Conservation (phyloP, 2,329 filamentous ascomycete species). For the Cercospora sesami region DNA sequence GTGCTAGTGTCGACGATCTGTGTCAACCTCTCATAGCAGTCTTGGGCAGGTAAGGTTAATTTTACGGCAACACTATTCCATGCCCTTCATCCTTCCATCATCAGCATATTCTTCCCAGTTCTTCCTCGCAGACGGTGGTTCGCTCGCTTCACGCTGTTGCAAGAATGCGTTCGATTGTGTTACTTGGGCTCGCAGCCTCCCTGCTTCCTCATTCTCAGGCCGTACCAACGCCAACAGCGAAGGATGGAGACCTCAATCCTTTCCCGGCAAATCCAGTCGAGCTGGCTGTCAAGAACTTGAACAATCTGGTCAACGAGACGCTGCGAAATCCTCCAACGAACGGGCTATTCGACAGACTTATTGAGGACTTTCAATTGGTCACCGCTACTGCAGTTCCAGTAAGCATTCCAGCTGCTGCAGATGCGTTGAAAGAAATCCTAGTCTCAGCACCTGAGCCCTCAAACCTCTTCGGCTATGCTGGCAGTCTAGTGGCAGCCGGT, state of each 20-base stretch:
- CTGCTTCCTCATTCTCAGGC: constrained; percentile 10
- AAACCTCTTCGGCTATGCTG: constrained; percentile 27
- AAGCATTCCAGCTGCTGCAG: not conserved
- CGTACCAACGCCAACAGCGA: constrained; percentile 8
- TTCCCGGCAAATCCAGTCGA: not conserved
- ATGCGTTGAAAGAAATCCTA: constrained; percentile 30
- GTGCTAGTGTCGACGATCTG: not conserved
- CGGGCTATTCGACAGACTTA: constrained; percentile 11
- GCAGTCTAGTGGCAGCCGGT: constrained; percentile 32
- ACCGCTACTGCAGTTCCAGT: constrained; percentile 11
- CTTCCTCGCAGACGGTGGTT: not conserved
- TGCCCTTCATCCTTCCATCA: not conserved
- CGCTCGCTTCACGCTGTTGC: constrained; percentile 1
- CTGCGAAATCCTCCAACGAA: constrained; percentile 7
- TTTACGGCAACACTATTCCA: not conserved
- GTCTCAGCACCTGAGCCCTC: constrained; percentile 17
- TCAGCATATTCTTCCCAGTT: not conserved
- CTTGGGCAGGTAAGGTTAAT: not conserved
- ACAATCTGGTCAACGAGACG: constrained; percentile 11
- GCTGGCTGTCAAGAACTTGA: constrained; percentile 1
- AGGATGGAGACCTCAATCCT: not conserved
- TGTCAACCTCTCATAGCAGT: not conserved
- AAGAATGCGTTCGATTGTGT: constrained; percentile 4
- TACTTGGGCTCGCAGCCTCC: constrained; percentile 7
- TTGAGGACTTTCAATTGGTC: constrained; percentile 16